phyloP scores from a whole-genome alignment of 768 basidiomycete genomes.

The Collybia nuda region DNA sequence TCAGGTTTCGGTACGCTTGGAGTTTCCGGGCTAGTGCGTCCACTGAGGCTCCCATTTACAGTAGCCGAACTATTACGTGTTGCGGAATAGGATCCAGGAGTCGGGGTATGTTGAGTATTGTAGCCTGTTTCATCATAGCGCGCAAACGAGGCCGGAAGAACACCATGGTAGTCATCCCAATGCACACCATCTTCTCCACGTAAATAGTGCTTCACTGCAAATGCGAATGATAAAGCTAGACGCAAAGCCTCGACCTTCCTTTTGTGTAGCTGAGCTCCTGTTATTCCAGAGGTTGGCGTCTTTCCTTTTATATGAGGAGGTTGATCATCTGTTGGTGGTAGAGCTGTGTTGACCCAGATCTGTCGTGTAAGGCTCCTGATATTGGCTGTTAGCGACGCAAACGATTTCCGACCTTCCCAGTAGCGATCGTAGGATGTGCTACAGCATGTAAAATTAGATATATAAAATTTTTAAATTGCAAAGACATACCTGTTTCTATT shows the following conservation, averaged over 20 bases:
- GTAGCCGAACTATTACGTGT: slow-evolving; percentile 27
- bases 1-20: slow-evolving; percentile 36
- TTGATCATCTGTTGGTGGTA: slow-evolving; percentile 54
- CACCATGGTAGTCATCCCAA: slow-evolving; percentile 62
- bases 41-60: slow-evolving; percentile 27
- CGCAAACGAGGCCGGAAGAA: slow-evolving; percentile 64
- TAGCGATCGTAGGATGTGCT: slow-evolving; percentile 87
- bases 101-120: slow-evolving; percentile 28
- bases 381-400: slow-evolving; percentile 68
- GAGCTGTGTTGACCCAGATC: slow-evolving; percentile 77
- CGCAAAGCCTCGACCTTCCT: slow-evolving; percentile 72
- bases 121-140: slow-evolving; percentile 45
- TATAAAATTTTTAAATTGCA: not conserved
- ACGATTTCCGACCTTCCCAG: slow-evolving; percentile 88
- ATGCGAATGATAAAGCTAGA: slow-evolving; percentile 69
- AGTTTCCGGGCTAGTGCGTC: slow-evolving; percentile 21
- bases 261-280: slow-evolving; percentile 51
- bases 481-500: slow-evolving; percentile 62
- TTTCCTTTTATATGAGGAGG: slow-evolving; percentile 49
- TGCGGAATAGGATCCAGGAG: slow-evolving; percentile 42
- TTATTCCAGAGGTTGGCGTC: slow-evolving; percentile 43
- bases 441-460: slow-evolving; percentile 4
- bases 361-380: slow-evolving; percentile 76
- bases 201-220: slow-evolving; percentile 79
- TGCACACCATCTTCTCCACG: slow-evolving; percentile 80